Base-by-base conservation (phyloP, 352 stramenopile species). In the Phytophthora citrophthora region DNA sequence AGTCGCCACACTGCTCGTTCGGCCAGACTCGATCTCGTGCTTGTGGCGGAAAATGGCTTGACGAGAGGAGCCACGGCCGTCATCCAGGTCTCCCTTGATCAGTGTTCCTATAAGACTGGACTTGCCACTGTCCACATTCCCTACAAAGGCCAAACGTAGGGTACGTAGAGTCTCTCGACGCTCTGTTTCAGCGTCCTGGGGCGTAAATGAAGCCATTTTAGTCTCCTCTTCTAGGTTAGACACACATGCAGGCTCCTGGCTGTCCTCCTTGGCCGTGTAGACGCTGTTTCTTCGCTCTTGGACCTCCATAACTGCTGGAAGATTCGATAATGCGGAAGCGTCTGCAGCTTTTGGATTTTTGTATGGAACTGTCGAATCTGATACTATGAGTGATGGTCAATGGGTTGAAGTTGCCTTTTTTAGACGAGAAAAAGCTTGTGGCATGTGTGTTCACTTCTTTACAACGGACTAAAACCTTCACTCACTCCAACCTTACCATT, bases 81-180 rank as follows among this genome's bases (percentile, higher is more conserved):
- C 97, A 72, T 99, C 97, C 41, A 99, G 78, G 27, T 95, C 87
- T 52, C 92, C 95, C 41, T 96, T 98, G 34, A 97, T 99, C 16
- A 99, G 72, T 31, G 91, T 96, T 12, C 92, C 88, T 49, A 98
- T 97, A 39, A 98, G 72, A 46, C 90, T 98, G 23, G 90, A 97
- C 79, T 98, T 98, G 66, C 94, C 93, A 60, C 84, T 94, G 74
- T 97, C 91, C 27, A 97, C 91, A 62, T 97, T 97, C 36, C 91
- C 91, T 39, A 98, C 91, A 40, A 97, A 96, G 24, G 91, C 91
- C 45, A 97, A 76, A 2, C 89, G 84, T 43, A 97, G 61, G 45
- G 87, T 95, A 16, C 85, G 86, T 57, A 93, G 62, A 50, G 31
- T 64, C 52, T 90, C 81, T 15, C 56, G 58, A 16, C 54, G 64